phyloP scores from a whole-genome alignment of 176 grass and related monocot species.

The Thinopyrum elongatum region DNA sequence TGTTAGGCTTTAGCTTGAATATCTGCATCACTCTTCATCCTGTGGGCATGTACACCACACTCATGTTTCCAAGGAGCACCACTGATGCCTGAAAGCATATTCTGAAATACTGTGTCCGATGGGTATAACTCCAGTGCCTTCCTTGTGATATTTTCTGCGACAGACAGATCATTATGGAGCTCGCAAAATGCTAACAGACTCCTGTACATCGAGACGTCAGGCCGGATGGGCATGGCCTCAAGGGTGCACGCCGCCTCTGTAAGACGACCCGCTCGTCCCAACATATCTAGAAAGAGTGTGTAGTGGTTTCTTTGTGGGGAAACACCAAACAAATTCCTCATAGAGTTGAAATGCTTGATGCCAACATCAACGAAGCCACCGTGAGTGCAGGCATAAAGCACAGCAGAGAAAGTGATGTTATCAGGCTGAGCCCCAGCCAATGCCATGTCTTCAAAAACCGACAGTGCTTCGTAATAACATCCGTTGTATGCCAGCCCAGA shows the following conservation, averaged over 20 bases:
- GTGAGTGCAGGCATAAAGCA: slow-evolving; percentile 56
- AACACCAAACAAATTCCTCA: slow-evolving; percentile 52
- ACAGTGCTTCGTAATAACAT: slow-evolving; percentile 49
- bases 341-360: slow-evolving; percentile 65
- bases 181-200: slow-evolving; percentile 32
- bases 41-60: background rate
- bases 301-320: slow-evolving; percentile 65
- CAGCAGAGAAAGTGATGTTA: slow-evolving; percentile 57
- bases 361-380: slow-evolving; percentile 55
- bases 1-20: slow-evolving; percentile 5
- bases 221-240: slow-evolving; percentile 46
- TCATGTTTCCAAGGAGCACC: slow-evolving; percentile 37
- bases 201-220: slow-evolving; percentile 30
- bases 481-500: slow-evolving; percentile 44
- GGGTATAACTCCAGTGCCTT: slow-evolving; percentile 33
- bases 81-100: slow-evolving; percentile 37
- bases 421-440: slow-evolving; percentile 57
- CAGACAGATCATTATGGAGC: slow-evolving; percentile 19
- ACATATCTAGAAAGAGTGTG: slow-evolving; percentile 62
- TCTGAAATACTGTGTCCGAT: slow-evolving; percentile 30
- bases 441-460: slow-evolving; percentile 81
- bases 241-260: slow-evolving; percentile 46
- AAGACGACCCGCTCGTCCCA: slow-evolving; percentile 61
- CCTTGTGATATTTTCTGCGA: slow-evolving; percentile 14
- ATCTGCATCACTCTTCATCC: slow-evolving; percentile 32